A percentile compares a stretch with the other conserved stretches of the same genome.
These are phyloP conservation scores for Colletotrichum tropicale DNA, from an alignment of 2,329 filamentous ascomycete species.

Conservation along the genomic window DNA sequence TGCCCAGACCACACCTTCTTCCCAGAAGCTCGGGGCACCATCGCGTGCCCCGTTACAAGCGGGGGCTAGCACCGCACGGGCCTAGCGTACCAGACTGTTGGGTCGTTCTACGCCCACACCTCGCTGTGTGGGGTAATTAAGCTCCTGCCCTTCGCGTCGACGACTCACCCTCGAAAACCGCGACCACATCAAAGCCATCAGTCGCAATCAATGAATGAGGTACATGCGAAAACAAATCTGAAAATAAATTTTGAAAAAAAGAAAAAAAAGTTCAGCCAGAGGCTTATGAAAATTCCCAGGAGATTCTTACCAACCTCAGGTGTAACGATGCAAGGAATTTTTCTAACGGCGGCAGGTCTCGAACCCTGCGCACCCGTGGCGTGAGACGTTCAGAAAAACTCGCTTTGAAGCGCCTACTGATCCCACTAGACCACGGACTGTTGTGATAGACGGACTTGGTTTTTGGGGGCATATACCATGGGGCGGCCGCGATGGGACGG, in stretches of 20 bases:
- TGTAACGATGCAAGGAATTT: neutral
- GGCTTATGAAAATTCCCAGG: neutral
- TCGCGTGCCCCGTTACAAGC: neutral
- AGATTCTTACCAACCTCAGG: constrained; percentile 7
- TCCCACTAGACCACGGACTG: neutral
- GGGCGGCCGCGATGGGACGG: neutral
- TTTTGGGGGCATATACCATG: neutral
- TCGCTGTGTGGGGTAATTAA: neutral
- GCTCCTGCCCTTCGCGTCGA: neutral
- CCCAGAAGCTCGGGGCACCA: neutral
- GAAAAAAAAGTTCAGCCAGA: neutral
- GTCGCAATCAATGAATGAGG: neutral
- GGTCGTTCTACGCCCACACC: neutral
- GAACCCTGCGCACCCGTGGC: neutral
- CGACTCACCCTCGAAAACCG: neutral
- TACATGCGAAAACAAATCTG: neutral
- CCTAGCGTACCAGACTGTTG: neutral
- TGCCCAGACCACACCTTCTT: neutral
- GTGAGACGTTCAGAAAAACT: neutral
- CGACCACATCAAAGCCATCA: neutral
- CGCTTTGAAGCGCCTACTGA: neutral
- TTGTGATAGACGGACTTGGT: neutral
- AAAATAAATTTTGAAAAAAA: neutral
- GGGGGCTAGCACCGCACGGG: neutral
- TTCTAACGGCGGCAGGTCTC: neutral